Evolutionary conservation across 2,329 filamentous ascomycete genomes (phyloP), one percentile per base, ranked within the genome.

Genomic region (Paecilomyces variotii): DNA sequence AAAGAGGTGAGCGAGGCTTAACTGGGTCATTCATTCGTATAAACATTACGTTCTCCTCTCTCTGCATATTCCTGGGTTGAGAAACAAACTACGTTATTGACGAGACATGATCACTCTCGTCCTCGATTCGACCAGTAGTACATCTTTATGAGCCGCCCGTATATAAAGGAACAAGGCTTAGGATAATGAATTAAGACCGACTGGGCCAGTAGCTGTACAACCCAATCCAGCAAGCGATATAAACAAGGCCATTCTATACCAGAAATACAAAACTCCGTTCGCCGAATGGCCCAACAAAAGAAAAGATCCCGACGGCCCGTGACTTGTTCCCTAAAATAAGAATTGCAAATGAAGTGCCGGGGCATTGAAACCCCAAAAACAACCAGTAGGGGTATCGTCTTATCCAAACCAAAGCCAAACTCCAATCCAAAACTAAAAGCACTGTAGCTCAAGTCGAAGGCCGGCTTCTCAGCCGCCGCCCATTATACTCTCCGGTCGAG

Each of bases 401-500:
- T 45, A 45, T 45, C 39, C 39, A 45, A 45, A 45, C 39, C 39
- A 9, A 19, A 5, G 14, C 39, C 14, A 45, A 45, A 45, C 39
- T n/a, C 39, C 39, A 24, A 19, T 45, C 39, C 5, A 45, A n/a
- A 19, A 24, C 4, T 7, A 45, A 5, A 24, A 45, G 19, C 7
- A 19, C n/a, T 14, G n/a, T 45, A 14, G 6, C n/a, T 62, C 64
- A 67, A 54, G 65, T 60, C 24, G 70, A 68, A 54, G 67, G 65
- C 32, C 68, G 68, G 32, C 58, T 67, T 62, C 74, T 67, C 11
- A 72, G 63, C 50, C 68, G 68, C 56, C 73, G 69, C 26, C 68
- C 65, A 56, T 62, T 62, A 24, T 63, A 57, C 26, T 64, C 61
- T 49, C 63, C 65, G 51, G 67, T 64, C 1, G 67, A 69, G 30